Base-by-base conservation (phyloP, 1,139 yeast species). In the Oligophagozyma castellii region DNA sequence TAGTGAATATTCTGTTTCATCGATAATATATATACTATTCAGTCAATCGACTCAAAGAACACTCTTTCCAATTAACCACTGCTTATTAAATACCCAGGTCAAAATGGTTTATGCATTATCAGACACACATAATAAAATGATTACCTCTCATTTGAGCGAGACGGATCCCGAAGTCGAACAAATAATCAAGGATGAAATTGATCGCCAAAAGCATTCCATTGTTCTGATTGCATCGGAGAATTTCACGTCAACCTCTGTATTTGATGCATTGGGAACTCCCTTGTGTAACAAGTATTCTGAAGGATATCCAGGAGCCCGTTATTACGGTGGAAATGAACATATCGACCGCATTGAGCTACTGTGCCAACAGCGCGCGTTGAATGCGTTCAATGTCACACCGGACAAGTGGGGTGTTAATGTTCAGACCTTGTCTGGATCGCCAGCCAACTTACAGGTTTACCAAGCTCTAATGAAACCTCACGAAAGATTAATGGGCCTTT, bases 341-440 rank as follows among this genome's bases (percentile, higher is more conserved):
- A 89, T 89, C 48, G 98, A 89, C 65, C 75, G 81, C 58, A 81
- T 83, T 58, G 98, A 89, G 63, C 56, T 71, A 28, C 65, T 89
- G 46, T 89, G 96, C 61, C 96, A 86, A 65, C 65, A 77, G 50
- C 73, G 98, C 60, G 98, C 96, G 32, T 67, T 89, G 44, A 69
- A 76, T 39, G 94, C 96, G 14, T 89, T 89, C 65, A 61, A 68
- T 46, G 56, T 84, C 35, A 70, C 78, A 46, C 64, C 86, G 29
- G 92, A 73, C 41, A 71, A 75, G 56, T 89, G 98, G 96, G 96
- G 98, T 38, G 96, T 89, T 50, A 89, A 89, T 51, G 98, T 89
- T 31, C 98, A 89, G 65, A 71, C 95, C 20, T 67, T 89, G 46
- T 79, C 93, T 33, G 98, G 98, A 42, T 84, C 96, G 19, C 96